These are phyloP conservation scores for Cyberlindnera maritima DNA, from an alignment of 805 yeast species.

Conservation along the genomic window DNA sequence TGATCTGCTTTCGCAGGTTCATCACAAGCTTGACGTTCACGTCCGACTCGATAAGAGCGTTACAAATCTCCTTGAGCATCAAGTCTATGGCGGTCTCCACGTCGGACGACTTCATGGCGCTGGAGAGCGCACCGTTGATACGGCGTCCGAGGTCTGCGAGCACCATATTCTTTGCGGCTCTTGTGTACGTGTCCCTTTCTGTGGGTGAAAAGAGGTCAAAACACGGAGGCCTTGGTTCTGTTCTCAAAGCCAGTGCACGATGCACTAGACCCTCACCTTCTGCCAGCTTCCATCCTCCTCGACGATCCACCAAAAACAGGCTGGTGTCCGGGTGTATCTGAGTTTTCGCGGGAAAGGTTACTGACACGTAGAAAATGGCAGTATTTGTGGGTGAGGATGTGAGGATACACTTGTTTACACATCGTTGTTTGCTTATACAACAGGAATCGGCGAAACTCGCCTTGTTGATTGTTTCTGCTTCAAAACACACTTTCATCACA, in stretches of 20 bases:
- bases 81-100: slow-evolving; percentile 62
- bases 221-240: too few species aligned
- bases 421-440: too few species aligned
- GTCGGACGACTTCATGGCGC: slow-evolving; percentile 52
- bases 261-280: not conserved
- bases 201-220: not conserved
- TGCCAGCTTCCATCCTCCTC: not conserved
- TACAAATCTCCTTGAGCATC: slow-evolving; percentile 84
- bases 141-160: slow-evolving; percentile 77
- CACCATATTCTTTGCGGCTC: slow-evolving; percentile 49
- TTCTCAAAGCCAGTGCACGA: too few species aligned
- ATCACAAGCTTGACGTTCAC: slow-evolving; percentile 86
- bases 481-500: not conserved
- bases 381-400: too few species aligned
- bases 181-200: too few species aligned
- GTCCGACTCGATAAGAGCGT: slow-evolving; percentile 90
- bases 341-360: too few species aligned
- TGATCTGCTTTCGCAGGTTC: slow-evolving; percentile 68
- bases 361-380: too few species aligned
- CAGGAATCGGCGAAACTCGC: too few species aligned
- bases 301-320: not conserved
- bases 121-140: slow-evolving; percentile 69
- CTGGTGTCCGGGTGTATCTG: not conserved
- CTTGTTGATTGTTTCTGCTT: not conserved
- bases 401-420: too few species aligned